Conservation (phyloP, 345 rosid species). For the Populus simonii region DNA sequence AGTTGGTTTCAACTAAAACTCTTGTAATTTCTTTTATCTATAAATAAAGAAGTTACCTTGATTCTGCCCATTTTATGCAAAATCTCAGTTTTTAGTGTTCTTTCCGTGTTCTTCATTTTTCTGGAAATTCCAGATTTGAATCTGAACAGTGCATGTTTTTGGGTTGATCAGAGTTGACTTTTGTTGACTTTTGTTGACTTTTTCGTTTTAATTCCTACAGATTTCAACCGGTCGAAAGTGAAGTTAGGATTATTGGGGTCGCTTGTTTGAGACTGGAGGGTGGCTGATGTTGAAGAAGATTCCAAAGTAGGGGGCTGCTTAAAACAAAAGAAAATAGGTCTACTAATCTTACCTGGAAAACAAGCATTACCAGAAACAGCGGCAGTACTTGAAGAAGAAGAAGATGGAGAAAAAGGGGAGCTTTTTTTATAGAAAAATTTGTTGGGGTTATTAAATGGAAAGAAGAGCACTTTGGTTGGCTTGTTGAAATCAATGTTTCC, state of each 20-base stretch:
- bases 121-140: too few species aligned
- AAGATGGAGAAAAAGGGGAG: neutral
- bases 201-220: too few species aligned
- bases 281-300: slow-evolving; percentile 32
- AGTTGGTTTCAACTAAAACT: too few species aligned
- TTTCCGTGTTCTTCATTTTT: too few species aligned
- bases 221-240: slow-evolving; percentile 40
- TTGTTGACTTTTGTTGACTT: too few species aligned
- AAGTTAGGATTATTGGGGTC: slow-evolving; percentile 52
- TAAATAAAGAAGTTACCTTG: too few species aligned
- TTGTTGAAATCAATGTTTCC: neutral
- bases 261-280: slow-evolving; percentile 14
- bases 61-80: too few species aligned
- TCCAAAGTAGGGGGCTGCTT: slow-evolving; percentile 25
- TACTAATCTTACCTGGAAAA: slow-evolving; percentile 10
- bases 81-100: too few species aligned
- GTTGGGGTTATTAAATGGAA: slow-evolving; percentile 18
- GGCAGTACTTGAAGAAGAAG: slow-evolving; percentile 2
- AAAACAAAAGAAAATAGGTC: slow-evolving; percentile 31
- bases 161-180: too few species aligned
- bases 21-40: too few species aligned
- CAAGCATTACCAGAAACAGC: neutral
- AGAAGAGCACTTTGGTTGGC: slow-evolving; percentile 16
- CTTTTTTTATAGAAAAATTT: slow-evolving; percentile 6
- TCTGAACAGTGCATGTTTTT: too few species aligned